Evolutionary conservation across 495 filamentous ascomycete genomes (phyloP), one percentile per base, ranked within the genome.

Genomic region (Polyplosphaeria fusca): DNA sequence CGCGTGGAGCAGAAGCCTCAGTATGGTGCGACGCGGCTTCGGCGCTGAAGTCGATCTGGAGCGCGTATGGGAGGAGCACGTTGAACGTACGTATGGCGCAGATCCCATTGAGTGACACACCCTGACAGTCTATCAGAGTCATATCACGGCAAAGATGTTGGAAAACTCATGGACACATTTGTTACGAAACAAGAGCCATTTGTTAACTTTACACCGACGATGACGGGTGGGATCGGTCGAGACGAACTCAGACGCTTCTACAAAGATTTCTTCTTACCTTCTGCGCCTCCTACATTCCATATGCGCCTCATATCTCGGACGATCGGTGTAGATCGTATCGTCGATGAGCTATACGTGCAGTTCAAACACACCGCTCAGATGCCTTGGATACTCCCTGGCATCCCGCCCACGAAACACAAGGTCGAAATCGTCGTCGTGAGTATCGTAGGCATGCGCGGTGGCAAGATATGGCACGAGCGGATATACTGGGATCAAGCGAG

Each of bases 401-500:
- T 95, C 0, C 82, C 86, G 0, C 79, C 89, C 2, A 95, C 89
- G 1, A 73, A 80, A 39, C 80, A 76, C 47, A 71, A 75, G 27
- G 79, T 93, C 2, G 82, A 87, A 50, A 74, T 95, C 13, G 82
- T 87, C 0, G 72, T 94, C 18, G 86, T 89, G 3, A 83, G 79
- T 58, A 84, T 94, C 11, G 86, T 93, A 24, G 84, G 84, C 53
- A 73, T 93, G 45, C 77, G 88, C 13, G 88, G 80, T 2, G 86
- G 86, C 3, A 81, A 82, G 45, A 73, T 95, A 3, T 90, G 83
- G 65, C 84, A 87, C 47, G 90, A 96, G 69, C 86, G 92, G 62
- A 83, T 91, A 16, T 85, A 87, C 60, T 96, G 89, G 58, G 91
- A 95, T 65, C 89, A 95, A 67, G 88, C 86, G 1, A 85, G 81